Evolutionary conservation across 768 basidiomycete species (phyloP), one percentile per base, ranked within the genome.

Genomic region (Hericium alpestre): DNA sequence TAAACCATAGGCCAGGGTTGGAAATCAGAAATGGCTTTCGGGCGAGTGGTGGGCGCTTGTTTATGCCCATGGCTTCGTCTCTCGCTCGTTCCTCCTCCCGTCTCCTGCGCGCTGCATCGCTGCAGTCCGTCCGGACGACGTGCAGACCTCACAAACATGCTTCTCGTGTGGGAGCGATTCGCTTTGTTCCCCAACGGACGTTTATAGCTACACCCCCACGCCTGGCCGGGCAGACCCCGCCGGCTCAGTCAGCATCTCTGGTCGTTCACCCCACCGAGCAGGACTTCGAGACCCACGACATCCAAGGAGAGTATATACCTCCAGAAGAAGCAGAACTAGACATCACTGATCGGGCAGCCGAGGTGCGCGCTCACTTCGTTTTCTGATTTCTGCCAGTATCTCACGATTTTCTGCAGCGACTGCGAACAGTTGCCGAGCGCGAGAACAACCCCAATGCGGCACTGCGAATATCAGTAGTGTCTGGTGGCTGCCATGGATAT

Each of bases 401-500:
- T 12, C 16, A 4, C 40, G 38, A 38, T 3, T 22, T 23, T 6
- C 37, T 32, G n/a, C 56, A 95, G 92, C 91, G 92, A 87, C 75
- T 96, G 2, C 75, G 76, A 47, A 69, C 72, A 47, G 89, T 96
- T 57, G 79, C 88, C 10, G 64, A 74, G n/a, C 75, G 82, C 40
- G 80, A 88, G 65, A 73, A 81, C 10, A 78, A 87, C 61, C 69
- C 81, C 0, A 65, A 79, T 51, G 76, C 89, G 20, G 90, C 86
- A 3, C 74, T 97, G 22, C 76, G 93, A 61, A 78, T 98, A 61
- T 75, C 83, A 1, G 92, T 97, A 23, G 93, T 96, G 65, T 90
- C 87, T 11, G 95, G 95, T 11, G 95, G 95, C 18, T 98, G 95
- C 66, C 94, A 98, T 67, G 95, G 95, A 39, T 97, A 97, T 69